A percentile compares a stretch with the other conserved stretches of the same genome.
These are phyloP conservation scores for Ophiocordyceps polyrhachis-furcata DNA, from an alignment of 2,329 filamentous ascomycete genomes.

Conservation along the genomic window DNA sequence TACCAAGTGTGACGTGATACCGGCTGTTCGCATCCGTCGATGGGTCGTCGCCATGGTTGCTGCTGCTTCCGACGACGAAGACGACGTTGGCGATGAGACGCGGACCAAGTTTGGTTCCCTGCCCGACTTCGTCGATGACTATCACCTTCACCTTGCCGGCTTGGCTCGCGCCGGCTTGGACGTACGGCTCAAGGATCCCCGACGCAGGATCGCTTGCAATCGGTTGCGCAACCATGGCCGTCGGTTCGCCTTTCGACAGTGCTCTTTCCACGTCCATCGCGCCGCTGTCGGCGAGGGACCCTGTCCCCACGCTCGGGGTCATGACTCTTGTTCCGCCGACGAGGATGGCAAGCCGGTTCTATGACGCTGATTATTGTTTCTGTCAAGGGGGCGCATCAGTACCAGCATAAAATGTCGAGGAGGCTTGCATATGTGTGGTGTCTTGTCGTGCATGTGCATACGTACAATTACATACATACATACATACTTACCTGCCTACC, in stretches of 20 bases:
- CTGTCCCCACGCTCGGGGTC: constrained; percentile 25
- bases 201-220: constrained; percentile 38
- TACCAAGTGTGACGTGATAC: constrained; percentile 28
- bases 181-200: constrained; percentile 39
- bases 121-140: constrained; percentile 30
- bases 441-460: not conserved
- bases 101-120: constrained; percentile 8
- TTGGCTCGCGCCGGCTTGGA: constrained; percentile 31
- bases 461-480: not conserved
- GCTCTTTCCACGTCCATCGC: constrained; percentile 41
- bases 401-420: not conserved
- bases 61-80: not conserved
- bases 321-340: constrained; percentile 2
- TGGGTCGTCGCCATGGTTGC: constrained; percentile 45
- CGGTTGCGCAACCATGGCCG: constrained; percentile 35
- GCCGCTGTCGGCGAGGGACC: constrained; percentile 31
- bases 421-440: no score
- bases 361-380: not conserved
- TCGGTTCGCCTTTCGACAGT: constrained; percentile 40
- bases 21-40: constrained; percentile 32
- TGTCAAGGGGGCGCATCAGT: no score
- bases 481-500: no score
- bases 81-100: not conserved
- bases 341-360: no score
- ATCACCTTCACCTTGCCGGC: constrained; percentile 30